Conservation (phyloP, 2,329 filamentous ascomycete species). For the Nannizziopsis arthrosporioides region DNA sequence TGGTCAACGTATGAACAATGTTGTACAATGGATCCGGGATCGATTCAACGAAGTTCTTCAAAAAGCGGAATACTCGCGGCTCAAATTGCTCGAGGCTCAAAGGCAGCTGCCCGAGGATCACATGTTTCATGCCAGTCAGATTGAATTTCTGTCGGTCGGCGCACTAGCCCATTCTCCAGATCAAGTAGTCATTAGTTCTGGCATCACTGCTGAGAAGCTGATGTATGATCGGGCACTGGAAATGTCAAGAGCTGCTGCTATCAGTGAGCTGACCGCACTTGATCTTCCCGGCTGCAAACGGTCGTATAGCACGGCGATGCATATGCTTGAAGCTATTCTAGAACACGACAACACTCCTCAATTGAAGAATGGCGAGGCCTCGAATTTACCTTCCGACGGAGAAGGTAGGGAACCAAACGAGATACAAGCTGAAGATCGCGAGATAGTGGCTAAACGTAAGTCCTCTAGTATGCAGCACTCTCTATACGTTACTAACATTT, state of each 20-base stretch:
- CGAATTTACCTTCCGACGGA: conserved; percentile 18
- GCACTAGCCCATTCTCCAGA: conserved; percentile 55
- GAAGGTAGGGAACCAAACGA: conserved; percentile 33
- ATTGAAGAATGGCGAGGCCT: conserved; percentile 18
- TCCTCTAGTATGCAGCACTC: conserved; percentile 11
- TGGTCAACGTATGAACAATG: conserved; percentile 68
- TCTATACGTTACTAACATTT: conserved; percentile 18
- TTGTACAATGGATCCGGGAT: conserved; percentile 87
- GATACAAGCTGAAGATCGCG: conserved; percentile 37
- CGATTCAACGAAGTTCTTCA: conserved; percentile 96
- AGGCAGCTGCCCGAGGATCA: conserved; percentile 72
- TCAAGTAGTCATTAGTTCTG: conserved; percentile 71
- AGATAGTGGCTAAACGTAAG: conserved; percentile 41
- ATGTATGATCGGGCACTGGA: conserved; percentile 97
- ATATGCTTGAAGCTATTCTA: conserved; percentile 87
- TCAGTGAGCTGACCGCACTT: conserved; percentile 88
- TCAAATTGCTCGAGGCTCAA: conserved; percentile 78
- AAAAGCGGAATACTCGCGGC: conserved; percentile 87
- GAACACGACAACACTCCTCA: conserved; percentile 58
- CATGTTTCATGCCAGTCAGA: conserved; percentile 74
- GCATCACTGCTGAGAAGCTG: conserved; percentile 86
- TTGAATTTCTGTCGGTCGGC: conserved; percentile 46
- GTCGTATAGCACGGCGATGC: conserved; percentile 83
- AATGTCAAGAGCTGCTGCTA: conserved; percentile 88
- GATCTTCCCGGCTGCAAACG: conserved; percentile 81